Percentiles rank a stretch among this genome's conserved stretches.
These are phyloP conservation scores for Blastomyces parvus DNA, from an alignment of 2,329 filamentous ascomycete genomes.

Conservation along the genomic window DNA sequence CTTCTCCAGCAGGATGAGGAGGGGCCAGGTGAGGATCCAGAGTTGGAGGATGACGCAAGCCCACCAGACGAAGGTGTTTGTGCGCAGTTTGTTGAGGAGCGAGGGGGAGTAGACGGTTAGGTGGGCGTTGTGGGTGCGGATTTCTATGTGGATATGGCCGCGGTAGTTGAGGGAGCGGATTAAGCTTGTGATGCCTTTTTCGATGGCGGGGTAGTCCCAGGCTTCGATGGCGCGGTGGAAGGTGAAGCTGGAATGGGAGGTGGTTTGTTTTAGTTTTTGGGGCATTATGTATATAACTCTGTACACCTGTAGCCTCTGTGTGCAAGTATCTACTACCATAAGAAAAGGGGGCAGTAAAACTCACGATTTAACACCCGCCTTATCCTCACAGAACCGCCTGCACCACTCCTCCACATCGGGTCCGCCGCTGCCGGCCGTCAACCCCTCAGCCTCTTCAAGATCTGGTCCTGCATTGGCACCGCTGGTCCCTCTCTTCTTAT, in stretches of 20 bases:
- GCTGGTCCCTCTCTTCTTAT: conserved; percentile 7
- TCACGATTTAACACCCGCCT: conserved; percentile 30
- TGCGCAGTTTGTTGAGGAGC: conserved; percentile 31
- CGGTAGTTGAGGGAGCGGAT: conserved; percentile 32
- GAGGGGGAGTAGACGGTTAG: conserved; percentile 33
- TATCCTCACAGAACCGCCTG: conserved; percentile 29
- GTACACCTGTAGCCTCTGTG: background rate
- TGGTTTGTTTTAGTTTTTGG: conserved; percentile 20
- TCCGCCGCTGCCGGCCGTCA: conserved; percentile 16
- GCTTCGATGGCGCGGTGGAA: conserved; percentile 21
- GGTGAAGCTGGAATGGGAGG: conserved; percentile 20
- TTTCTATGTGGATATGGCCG: conserved; percentile 23
- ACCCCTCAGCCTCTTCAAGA: conserved; percentile 13
- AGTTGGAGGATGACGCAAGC: conserved; percentile 29
- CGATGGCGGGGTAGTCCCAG: conserved; percentile 20
- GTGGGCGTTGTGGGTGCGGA: conserved; percentile 20
- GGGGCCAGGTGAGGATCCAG: conserved; percentile 33
- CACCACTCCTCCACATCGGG: conserved; percentile 25
- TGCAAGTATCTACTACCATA: background rate
- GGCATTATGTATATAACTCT: background rate
- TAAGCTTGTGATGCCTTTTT: conserved; percentile 26
- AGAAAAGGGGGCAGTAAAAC: conserved; percentile 7
- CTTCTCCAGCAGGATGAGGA: conserved; percentile 30
- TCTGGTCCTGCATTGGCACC: conserved; percentile 4
- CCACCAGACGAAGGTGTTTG: conserved; percentile 29